These are phyloP conservation scores for Colletotrichum abscissum DNA, from an alignment of 2,329 filamentous ascomycete genomes.

Conservation along the genomic window DNA sequence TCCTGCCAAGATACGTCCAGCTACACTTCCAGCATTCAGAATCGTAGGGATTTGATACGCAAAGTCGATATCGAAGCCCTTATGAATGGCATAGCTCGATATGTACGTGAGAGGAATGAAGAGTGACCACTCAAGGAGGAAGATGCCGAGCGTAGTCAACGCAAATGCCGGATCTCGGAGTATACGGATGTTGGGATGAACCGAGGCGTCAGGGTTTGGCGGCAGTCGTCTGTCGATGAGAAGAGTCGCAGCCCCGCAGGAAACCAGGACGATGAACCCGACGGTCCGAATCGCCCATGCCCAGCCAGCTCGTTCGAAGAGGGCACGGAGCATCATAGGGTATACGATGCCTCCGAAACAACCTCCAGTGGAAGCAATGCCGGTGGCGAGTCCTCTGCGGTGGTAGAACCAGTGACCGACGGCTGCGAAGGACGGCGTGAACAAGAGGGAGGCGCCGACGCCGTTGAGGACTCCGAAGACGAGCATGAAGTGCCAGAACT, in stretches of 20 bases:
- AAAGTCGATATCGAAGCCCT: slow-evolving; percentile 73
- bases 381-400: slow-evolving; percentile 82
- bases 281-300: slow-evolving; percentile 61
- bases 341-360: slow-evolving; percentile 77
- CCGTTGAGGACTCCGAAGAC: slow-evolving; percentile 82
- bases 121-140: slow-evolving; percentile 78
- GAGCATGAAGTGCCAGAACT: slow-evolving; percentile 88
- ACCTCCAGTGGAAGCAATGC: slow-evolving; percentile 81
- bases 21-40: slow-evolving; percentile 81
- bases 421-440: slow-evolving; percentile 83
- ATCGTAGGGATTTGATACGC: slow-evolving; percentile 84
- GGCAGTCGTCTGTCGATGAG: slow-evolving; percentile 70
- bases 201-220: slow-evolving; percentile 66
- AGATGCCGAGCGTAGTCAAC: slow-evolving; percentile 73
- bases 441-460: slow-evolving; percentile 80
- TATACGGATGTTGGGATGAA: slow-evolving; percentile 73
- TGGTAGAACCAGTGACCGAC: slow-evolving; percentile 77
- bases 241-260: slow-evolving; percentile 57
- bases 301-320: slow-evolving; percentile 10
- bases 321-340: slow-evolving; percentile 59
- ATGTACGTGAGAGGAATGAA: slow-evolving; percentile 87
- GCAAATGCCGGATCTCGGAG: slow-evolving; percentile 71
- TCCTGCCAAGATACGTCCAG: slow-evolving; percentile 83
- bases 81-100: slow-evolving; percentile 75
- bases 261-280: slow-evolving; percentile 58